These are phyloP conservation scores for Botrytis byssoidea DNA, from an alignment of 2,329 filamentous ascomycete genomes.

Conservation along the genomic window DNA sequence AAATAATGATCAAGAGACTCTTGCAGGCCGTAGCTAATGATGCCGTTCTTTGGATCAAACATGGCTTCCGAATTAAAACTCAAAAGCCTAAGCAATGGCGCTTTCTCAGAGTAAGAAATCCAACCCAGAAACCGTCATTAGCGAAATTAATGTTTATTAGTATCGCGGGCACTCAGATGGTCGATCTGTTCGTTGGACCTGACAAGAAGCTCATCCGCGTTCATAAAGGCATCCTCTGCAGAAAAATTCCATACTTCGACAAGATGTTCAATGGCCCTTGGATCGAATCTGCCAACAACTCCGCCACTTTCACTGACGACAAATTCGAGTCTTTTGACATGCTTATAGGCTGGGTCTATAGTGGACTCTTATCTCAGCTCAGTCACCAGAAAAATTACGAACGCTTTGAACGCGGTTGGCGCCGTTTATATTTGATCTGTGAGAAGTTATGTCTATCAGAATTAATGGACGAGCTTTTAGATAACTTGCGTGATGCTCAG, in stretches of 20 bases:
- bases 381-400: no score
- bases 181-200: slow-evolving; percentile 24
- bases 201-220: slow-evolving; percentile 13
- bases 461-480: no score
- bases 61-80: not conserved
- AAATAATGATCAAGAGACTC: not conserved
- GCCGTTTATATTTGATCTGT: no score
- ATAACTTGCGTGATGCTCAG: no score
- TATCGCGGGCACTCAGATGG: slow-evolving; percentile 16
- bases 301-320: slow-evolving; percentile 18
- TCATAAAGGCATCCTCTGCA: slow-evolving; percentile 19
- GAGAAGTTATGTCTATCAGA: no score
- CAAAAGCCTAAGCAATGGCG: no score
- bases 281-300: not conserved
- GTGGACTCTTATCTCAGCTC: no score
- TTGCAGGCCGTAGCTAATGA: not conserved
- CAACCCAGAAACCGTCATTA: no score
- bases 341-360: not conserved
- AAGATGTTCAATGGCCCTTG: slow-evolving; percentile 21
- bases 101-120: no score
- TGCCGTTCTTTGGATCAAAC: not conserved
- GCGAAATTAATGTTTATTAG: no score
- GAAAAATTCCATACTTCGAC: slow-evolving; percentile 12
- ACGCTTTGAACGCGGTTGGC: no score
- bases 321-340: slow-evolving; percentile 8